These are phyloP conservation scores for Cyberlindnera japonica DNA, from an alignment of 805 yeast species.

Conservation along the genomic window DNA sequence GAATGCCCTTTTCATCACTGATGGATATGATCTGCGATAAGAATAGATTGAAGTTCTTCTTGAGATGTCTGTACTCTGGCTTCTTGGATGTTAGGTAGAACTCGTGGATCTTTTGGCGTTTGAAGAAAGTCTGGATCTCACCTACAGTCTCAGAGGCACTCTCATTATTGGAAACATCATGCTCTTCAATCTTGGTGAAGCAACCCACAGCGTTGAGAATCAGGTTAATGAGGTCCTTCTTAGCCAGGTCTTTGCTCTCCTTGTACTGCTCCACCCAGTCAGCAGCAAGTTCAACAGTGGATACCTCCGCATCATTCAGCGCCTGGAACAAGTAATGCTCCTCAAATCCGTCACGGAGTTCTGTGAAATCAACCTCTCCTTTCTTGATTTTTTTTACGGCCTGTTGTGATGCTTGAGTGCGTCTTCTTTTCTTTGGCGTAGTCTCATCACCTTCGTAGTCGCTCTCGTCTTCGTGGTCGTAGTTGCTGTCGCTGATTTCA, in stretches of 20 bases:
- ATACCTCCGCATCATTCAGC: slow-evolving; percentile 44
- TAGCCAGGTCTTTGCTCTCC: slow-evolving; percentile 41
- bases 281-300: slow-evolving; percentile 49
- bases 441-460: slow-evolving; percentile 17
- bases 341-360: slow-evolving; percentile 38
- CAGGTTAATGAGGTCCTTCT: slow-evolving; percentile 64
- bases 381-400: slow-evolving; percentile 10
- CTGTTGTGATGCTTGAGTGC: slow-evolving; percentile 4
- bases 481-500: slow-evolving; percentile 24
- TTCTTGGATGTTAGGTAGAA: slow-evolving; percentile 60
- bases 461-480: slow-evolving; percentile 23
- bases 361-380: slow-evolving; percentile 29
- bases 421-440: slow-evolving; percentile 16
- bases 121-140: slow-evolving; percentile 64
- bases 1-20: slow-evolving; percentile 58
- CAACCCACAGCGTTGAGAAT: slow-evolving; percentile 72
- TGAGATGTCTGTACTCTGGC: slow-evolving; percentile 44
- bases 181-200: slow-evolving; percentile 58
- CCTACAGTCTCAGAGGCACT: slow-evolving; percentile 70
- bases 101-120: slow-evolving; percentile 60
- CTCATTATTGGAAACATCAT: slow-evolving; percentile 69
- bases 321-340: slow-evolving; percentile 50
- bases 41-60: slow-evolving; percentile 52
- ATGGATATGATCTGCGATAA: slow-evolving; percentile 46
- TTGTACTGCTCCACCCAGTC: slow-evolving; percentile 56